These are phyloP conservation scores for Trichoderma polysporum DNA, from an alignment of 2,329 filamentous ascomycete species.

Conservation along the genomic window DNA sequence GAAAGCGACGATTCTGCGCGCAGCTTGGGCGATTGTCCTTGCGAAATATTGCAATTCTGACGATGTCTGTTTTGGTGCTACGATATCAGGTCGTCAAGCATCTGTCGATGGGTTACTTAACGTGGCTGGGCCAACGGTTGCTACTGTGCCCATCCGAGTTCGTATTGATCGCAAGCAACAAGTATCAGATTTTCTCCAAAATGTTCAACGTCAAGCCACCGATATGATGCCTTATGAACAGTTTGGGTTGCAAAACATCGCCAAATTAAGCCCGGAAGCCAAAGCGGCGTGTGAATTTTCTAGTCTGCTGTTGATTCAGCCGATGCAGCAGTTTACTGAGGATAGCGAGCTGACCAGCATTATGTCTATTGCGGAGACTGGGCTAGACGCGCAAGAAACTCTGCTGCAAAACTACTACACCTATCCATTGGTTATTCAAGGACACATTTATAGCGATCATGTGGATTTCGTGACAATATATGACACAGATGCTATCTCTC, in stretches of 20 bases:
- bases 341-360: background rate
- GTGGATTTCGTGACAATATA: slow-evolving; percentile 1
- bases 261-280: slow-evolving; percentile 19
- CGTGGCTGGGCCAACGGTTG: slow-evolving; percentile 21
- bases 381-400: background rate
- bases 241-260: slow-evolving; percentile 32
- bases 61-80: slow-evolving; percentile 15
- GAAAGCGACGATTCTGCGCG: background rate
- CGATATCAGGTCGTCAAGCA: slow-evolving; percentile 6
- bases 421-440: slow-evolving; percentile 12
- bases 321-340: background rate
- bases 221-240: slow-evolving; percentile 31
- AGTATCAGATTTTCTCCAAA: slow-evolving; percentile 18
- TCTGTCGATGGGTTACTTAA: background rate
- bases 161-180: slow-evolving; percentile 13
- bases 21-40: slow-evolving; percentile 16
- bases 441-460: background rate
- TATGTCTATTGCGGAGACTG: background rate
- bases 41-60: background rate
- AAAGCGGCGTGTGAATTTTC: slow-evolving; percentile 17
- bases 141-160: slow-evolving; percentile 24
- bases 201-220: slow-evolving; percentile 26
- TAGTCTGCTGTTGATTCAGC: slow-evolving; percentile 21
- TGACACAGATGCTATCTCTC: background rate
- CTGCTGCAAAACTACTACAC: slow-evolving; percentile 8